phyloP scores from a whole-genome alignment of 306 rosid genomes.

The Macrotyloma uniflorum region DNA sequence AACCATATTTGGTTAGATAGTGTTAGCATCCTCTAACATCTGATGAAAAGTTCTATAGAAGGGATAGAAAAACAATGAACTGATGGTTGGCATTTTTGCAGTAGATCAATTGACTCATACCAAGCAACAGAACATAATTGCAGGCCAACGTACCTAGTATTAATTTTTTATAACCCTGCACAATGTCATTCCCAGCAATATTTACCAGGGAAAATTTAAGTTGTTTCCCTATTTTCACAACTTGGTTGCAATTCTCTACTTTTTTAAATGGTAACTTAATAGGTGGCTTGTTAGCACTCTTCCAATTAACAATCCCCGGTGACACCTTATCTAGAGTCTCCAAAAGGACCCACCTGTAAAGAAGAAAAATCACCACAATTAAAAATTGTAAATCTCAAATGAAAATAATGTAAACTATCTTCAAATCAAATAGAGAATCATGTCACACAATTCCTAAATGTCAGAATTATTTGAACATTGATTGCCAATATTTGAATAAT shows the following conservation, averaged over 20 bases:
- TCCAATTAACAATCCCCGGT: conserved; percentile 97
- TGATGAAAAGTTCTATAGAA: background rate
- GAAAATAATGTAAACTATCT: background rate
- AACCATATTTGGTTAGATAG: background rate
- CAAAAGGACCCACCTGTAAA: conserved; percentile 85
- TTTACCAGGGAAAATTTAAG: conserved; percentile 93
- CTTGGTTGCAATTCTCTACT: conserved; percentile 98
- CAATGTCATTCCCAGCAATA: conserved; percentile 95
- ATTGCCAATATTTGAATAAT: background rate
- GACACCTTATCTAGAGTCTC: conserved; percentile 91
- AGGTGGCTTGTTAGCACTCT: conserved; percentile 92
- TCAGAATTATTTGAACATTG: conserved; percentile 1
- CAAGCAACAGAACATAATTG: background rate
- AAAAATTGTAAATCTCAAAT: background rate
- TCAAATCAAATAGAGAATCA: background rate
- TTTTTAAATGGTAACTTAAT: conserved; percentile 95
- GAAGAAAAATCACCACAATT: conserved; percentile 22
- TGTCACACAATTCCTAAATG: background rate
- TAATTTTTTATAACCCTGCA: conserved; percentile 90
- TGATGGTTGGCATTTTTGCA: background rate
- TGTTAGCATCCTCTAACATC: background rate
- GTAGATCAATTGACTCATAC: conserved; percentile 9
- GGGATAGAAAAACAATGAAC: background rate
- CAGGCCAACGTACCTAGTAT: conserved; percentile 68
- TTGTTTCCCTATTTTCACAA: conserved; percentile 89